Evolutionary conservation across 75 land plant genomes (phyloP), one percentile per base, ranked within the genome.

Genomic region (Adiantum capillusveneris): DNA sequence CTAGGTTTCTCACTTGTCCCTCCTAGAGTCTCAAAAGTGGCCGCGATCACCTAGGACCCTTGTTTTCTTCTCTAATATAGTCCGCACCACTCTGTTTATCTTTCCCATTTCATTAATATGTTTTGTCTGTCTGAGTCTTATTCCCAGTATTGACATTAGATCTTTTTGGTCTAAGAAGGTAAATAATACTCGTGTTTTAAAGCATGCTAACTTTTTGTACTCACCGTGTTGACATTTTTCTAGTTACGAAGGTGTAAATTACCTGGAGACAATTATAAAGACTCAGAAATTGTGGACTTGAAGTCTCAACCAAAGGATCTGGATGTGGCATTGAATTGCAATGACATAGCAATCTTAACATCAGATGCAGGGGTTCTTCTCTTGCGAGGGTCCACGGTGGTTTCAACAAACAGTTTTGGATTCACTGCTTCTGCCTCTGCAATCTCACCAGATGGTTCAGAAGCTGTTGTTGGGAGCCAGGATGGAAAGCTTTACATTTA

Each of bases 401-500:
- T 75, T 21, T 89, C 91, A 62, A 77, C 63, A 25, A 75, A 69
- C 41, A 64, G 73, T 24, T 71, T 94, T 41, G 85, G 81, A 11
- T 94, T 65, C 75, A 9, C 74, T 46, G 85, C 76, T 27, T 70
- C 90, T 58, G 91, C 96, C 42, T 78, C 81, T 66, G 82, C 84
- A 29, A 56, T 94, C 48, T 60, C 98, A 34, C 91, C 98, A 16
- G 87, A 90, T 79, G 98, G 90, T 31, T 73, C 53, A 60, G 98
- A 86, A 53, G 96, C 81, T 16, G 81, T 84, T 25, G 71, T 89
- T n/a, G 98, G 98, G 36, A 85, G 81, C 7, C 86, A 81, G 56
- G 91, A 94, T 80, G 98, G 98, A 13, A 94, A 84, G 52, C 56
- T 94, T 20, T 82, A 80, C 48, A 50, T 94, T 13, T 94, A 77